These are phyloP conservation scores for Cercis canadensis DNA, from an alignment of 306 rosid species.

Conservation along the genomic window DNA sequence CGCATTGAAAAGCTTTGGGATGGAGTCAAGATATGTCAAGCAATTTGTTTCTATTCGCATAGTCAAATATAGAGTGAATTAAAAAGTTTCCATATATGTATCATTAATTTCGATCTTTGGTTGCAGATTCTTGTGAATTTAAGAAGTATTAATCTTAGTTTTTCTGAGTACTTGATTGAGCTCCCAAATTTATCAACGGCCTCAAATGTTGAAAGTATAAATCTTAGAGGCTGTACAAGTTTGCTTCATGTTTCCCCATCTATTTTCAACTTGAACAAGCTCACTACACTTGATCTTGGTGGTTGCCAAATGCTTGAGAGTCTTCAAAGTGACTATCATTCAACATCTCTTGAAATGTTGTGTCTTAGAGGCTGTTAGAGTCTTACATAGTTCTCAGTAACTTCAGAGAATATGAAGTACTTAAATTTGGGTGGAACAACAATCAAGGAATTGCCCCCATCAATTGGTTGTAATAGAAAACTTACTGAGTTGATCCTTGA, in stretches of 20 bases:
- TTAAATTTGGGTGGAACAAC: neutral
- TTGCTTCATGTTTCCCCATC: neutral
- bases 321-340: neutral
- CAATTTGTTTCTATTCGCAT: too few species aligned
- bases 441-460: neutral
- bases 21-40: neutral
- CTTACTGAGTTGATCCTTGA: neutral
- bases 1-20: neutral
- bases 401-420: neutral
- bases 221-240: neutral
- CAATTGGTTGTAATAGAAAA: neutral
- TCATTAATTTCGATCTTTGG: too few species aligned
- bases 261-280: too few species aligned
- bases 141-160: neutral
- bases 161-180: neutral
- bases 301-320: neutral
- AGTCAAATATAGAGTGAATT: too few species aligned
- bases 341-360: neutral
- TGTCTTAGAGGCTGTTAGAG: accelerated
- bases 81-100: too few species aligned
- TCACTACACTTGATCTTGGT: neutral
- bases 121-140: neutral
- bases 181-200: neutral
- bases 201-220: neutral
- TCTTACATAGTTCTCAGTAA: too few species aligned